Evolutionary conservation across 1,284 basidiomycete species (phyloP).

Genomic region (Schizopora paradoxa): DNA sequence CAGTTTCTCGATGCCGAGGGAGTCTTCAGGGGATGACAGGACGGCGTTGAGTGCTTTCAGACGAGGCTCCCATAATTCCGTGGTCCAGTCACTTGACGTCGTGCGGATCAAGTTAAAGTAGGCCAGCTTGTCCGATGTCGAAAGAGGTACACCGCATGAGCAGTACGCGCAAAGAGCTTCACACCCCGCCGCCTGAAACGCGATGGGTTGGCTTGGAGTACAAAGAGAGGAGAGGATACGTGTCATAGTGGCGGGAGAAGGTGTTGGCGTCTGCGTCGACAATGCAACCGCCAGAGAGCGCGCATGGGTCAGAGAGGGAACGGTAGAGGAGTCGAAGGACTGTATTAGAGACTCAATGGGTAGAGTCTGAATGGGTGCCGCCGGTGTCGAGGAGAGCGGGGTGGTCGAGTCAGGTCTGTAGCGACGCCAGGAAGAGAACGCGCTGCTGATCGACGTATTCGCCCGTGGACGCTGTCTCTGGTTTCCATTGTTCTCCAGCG

Average conservation of each 20-base stretch:
- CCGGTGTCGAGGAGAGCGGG: slow-evolving; percentile 15
- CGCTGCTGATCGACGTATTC: slow-evolving; percentile 14
- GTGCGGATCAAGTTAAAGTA: slow-evolving; percentile 53
- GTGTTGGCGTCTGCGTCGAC: slow-evolving; percentile 44
- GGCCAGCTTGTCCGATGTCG: slow-evolving; percentile 51
- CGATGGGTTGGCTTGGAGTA: slow-evolving; percentile 40
- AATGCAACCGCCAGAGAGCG: slow-evolving; percentile 36
- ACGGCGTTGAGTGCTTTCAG: slow-evolving; percentile 61
- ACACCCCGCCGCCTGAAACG: slow-evolving; percentile 60
- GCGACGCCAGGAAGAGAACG: slow-evolving; percentile 12
- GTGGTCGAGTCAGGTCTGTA: slow-evolving; percentile 13
- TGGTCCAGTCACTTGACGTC: slow-evolving; percentile 41
- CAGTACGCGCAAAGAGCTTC: slow-evolving; percentile 66
- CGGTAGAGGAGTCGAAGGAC: slow-evolving; percentile 48
- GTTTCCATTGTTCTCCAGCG: slow-evolving; percentile 5
- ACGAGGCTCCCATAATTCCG: slow-evolving; percentile 63
- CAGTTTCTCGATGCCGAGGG: slow-evolving; percentile 57
- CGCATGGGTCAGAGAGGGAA: slow-evolving; percentile 49
- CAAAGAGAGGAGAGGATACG: slow-evolving; percentile 59
- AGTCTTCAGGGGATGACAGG: slow-evolving; percentile 49
- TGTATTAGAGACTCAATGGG: slow-evolving; percentile 44
- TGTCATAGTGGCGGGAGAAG: slow-evolving; percentile 40
- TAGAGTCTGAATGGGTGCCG: slow-evolving; percentile 24
- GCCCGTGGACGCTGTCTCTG: slow-evolving; percentile 12
- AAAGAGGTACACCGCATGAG: slow-evolving; percentile 42